A percentile compares a stretch with the other conserved stretches of the same genome.
Evolutionary conservation across 768 basidiomycete genomes (phyloP).

Genomic region (Obba rivulosa): DNA sequence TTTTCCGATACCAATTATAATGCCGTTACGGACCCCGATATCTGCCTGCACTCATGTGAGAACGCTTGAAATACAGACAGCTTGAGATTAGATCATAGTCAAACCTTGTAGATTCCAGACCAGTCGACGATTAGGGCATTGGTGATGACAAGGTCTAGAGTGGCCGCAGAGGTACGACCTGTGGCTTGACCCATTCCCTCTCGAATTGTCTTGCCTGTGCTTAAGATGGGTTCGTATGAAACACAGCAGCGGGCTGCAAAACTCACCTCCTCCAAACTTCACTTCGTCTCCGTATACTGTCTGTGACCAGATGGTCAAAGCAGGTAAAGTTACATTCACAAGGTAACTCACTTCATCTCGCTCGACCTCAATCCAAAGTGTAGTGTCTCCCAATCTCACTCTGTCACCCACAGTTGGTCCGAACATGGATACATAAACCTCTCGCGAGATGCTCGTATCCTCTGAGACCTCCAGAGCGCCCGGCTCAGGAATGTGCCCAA

Average conservation of each 20-base stretch:
- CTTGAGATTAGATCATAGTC: neutral
- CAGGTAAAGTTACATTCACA: neutral
- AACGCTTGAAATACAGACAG: conserved; percentile 4
- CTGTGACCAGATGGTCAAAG: conserved; percentile 27
- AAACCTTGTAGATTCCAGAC: conserved; percentile 91
- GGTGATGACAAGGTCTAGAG: conserved; percentile 90
- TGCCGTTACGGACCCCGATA: conserved; percentile 82
- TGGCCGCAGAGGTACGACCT: conserved; percentile 55
- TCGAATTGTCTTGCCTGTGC: conserved; percentile 80
- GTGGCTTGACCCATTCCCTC: conserved; percentile 97
- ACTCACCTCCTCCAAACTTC: conserved; percentile 91
- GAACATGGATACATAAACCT: conserved; percentile 88
- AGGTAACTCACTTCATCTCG: conserved; percentile 54
- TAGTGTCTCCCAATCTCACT: conserved; percentile 83
- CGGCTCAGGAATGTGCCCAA: conserved; percentile 66
- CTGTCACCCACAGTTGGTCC: conserved; percentile 92
- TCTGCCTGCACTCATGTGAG: conserved; percentile 60
- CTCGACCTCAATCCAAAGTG: conserved; percentile 91
- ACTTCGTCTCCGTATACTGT: conserved; percentile 93
- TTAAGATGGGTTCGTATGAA: neutral
- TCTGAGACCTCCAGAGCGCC: conserved; percentile 43
- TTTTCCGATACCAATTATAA: conserved; percentile 89
- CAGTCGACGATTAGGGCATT: conserved; percentile 94
- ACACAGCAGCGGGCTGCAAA: neutral
- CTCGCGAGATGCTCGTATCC: conserved; percentile 57